Evolutionary conservation across 108 stramenopile genomes (phyloP).

Genomic region (Nitzschia sp.): DNA sequence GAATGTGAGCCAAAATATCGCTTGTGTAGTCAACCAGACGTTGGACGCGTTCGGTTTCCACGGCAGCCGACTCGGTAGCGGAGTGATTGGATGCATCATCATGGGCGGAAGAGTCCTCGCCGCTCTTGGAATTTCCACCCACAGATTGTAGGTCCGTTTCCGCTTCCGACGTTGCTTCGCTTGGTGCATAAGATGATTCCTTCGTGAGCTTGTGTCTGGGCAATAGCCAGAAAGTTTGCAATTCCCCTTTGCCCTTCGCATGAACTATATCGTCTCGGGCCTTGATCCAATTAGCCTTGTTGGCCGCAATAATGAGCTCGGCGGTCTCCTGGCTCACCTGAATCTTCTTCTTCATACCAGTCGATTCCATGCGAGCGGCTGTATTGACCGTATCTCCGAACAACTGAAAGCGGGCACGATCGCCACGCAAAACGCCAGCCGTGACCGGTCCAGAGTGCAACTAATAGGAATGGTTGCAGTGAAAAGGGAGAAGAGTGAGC

Average conservation of each 20-base stretch:
- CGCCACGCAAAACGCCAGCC: conserved; percentile 56
- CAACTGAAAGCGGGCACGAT: conserved; percentile 52
- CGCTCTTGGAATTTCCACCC: too few relatives aligned
- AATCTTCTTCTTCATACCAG: conserved; percentile 34
- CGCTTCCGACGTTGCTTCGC: neutral
- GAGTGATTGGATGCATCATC: too few relatives aligned
- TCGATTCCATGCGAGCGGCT: conserved; percentile 55
- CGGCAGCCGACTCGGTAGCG: neutral
- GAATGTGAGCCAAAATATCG: conserved; percentile 5
- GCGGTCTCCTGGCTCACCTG: conserved; percentile 53
- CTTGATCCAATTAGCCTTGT: conserved; percentile 43
- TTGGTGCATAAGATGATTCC: neutral
- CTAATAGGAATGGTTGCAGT: too few relatives aligned
- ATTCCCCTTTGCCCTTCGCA: conserved; percentile 61
- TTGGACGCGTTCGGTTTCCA: neutral
- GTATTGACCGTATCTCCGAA: conserved; percentile 69
- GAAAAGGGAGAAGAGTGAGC: too few relatives aligned
- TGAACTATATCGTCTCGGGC: conserved; percentile 36
- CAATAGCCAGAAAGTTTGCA: conserved; percentile 58
- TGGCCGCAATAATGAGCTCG: conserved; percentile 36
- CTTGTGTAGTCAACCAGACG: conserved; percentile 17
- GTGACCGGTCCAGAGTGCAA: conserved; percentile 57
- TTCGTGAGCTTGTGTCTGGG: neutral
- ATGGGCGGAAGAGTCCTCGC: neutral
- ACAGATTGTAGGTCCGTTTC: neutral